A percentile compares a stretch with the other conserved stretches of the same genome.
Conservation (phyloP, 345 rosid genomes). For the Eutrema heterophyllum region DNA sequence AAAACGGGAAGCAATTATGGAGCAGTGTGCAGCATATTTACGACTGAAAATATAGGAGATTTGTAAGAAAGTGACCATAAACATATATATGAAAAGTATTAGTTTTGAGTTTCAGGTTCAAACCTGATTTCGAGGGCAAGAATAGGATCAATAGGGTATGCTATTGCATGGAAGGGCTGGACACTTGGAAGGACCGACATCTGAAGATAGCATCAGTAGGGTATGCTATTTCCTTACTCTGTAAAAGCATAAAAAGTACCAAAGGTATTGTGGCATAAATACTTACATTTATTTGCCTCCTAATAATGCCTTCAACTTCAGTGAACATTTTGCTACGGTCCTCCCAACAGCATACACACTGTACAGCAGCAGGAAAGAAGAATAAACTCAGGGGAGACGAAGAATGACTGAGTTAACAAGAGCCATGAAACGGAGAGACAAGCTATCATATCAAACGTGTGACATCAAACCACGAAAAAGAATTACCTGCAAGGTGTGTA, state of each 20-base stretch:
- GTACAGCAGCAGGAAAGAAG: conserved; percentile 10
- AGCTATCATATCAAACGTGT: background rate
- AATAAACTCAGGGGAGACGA: background rate
- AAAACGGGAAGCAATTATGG: conserved; percentile 82
- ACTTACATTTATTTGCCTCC: conserved; percentile 80
- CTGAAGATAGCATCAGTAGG: conserved; percentile 37
- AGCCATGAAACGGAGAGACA: background rate
- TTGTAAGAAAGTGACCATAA: conserved; percentile 1
- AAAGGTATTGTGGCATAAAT: background rate
- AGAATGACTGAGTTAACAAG: background rate
- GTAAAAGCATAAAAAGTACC: background rate
- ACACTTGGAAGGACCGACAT: conserved; percentile 92
- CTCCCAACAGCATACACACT: conserved; percentile 97
- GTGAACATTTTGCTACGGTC: conserved; percentile 74
- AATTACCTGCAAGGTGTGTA: conserved; percentile 86
- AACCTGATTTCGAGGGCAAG: conserved; percentile 98
- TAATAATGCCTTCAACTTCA: conserved; percentile 87
- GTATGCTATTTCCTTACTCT: background rate
- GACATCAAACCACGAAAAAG: background rate
- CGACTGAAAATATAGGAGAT: conserved; percentile 48
- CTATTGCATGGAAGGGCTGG: conserved; percentile 98
- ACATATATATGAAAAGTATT: background rate
- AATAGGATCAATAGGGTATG: conserved; percentile 90
- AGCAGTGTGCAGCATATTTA: conserved; percentile 93
- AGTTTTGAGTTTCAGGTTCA: background rate